Percentiles rank a stretch among this genome's conserved stretches.
Conservation (phyloP, 176 grass and related monocot genomes). For the Poa pratensis region DNA sequence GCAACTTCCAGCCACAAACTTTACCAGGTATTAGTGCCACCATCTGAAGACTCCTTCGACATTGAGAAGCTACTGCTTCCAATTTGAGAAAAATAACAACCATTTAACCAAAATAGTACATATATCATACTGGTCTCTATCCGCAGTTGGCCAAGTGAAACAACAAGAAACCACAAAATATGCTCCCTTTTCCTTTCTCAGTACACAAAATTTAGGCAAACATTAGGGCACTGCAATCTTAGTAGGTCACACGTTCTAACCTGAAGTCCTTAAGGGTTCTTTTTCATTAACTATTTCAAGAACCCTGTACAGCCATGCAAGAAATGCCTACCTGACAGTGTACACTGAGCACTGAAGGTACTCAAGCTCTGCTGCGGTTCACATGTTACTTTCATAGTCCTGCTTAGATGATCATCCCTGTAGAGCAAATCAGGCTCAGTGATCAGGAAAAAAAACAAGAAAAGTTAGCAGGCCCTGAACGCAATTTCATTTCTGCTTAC, state of each 20-base stretch:
- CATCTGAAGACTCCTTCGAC: neutral
- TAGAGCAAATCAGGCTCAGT: neutral
- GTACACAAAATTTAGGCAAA: too few relatives aligned
- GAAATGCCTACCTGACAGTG: neutral
- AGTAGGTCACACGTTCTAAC: neutral
- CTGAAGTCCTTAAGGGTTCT: neutral
- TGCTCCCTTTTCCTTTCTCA: neutral
- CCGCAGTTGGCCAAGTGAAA: neutral
- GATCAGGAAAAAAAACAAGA: neutral
- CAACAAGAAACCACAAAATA: neutral
- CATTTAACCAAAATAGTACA: neutral
- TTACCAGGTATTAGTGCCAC: neutral
- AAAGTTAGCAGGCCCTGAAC: neutral
- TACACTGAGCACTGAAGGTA: neutral
- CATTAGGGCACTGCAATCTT: neutral
- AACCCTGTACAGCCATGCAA: neutral
- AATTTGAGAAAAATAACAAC: neutral
- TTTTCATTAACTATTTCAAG: constrained; percentile 3
- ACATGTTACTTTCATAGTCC: neutral
- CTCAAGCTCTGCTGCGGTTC: neutral
- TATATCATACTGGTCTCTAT: too few relatives aligned
- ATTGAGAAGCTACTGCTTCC: neutral
- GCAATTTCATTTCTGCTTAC: neutral
- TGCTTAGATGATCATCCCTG: neutral
- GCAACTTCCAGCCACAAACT: neutral